Evolutionary conservation across 2,329 filamentous ascomycete species (phyloP).

Genomic region (Colletotrichum magnum): DNA sequence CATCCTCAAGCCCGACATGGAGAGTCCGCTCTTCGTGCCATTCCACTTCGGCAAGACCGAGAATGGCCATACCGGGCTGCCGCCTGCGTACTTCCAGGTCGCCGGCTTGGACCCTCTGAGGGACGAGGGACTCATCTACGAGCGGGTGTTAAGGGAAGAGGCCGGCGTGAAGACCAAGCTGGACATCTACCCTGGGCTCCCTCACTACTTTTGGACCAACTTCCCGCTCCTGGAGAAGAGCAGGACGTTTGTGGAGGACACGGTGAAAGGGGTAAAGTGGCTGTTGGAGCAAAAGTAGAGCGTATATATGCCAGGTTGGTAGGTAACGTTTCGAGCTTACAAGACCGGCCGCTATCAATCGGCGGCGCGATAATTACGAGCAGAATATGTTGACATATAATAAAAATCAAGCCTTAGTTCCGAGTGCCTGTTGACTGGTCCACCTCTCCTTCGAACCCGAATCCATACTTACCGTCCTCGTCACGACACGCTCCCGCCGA

Average conservation of each 20-base stretch:
- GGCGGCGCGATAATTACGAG: neutral
- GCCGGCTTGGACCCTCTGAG: constrained; percentile 64
- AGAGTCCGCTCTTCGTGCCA: constrained; percentile 35
- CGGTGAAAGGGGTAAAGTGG: constrained; percentile 25
- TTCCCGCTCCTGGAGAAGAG: constrained; percentile 26
- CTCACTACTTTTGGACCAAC: constrained; percentile 36
- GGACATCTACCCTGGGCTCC: constrained; percentile 45
- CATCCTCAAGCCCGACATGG: constrained; percentile 27
- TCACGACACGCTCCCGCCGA: no score
- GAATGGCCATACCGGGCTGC: constrained; percentile 22
- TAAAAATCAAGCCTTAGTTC: neutral
- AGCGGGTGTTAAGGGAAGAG: constrained; percentile 60
- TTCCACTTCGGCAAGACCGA: constrained; percentile 16
- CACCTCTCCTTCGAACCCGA: constrained; percentile 16
- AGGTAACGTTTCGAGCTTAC: neutral
- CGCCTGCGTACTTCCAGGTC: constrained; percentile 56
- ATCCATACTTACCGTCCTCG: neutral
- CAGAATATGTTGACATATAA: neutral
- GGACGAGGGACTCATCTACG: constrained; percentile 68
- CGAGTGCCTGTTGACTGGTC: neutral
- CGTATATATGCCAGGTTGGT: neutral
- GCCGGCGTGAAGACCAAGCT: constrained; percentile 59
- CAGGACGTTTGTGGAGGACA: constrained; percentile 20
- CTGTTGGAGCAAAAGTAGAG: constrained; percentile 25
- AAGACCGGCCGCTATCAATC: neutral